Conservation (phyloP, 139 green algal species). For the Diplosphaera chodatii region DNA sequence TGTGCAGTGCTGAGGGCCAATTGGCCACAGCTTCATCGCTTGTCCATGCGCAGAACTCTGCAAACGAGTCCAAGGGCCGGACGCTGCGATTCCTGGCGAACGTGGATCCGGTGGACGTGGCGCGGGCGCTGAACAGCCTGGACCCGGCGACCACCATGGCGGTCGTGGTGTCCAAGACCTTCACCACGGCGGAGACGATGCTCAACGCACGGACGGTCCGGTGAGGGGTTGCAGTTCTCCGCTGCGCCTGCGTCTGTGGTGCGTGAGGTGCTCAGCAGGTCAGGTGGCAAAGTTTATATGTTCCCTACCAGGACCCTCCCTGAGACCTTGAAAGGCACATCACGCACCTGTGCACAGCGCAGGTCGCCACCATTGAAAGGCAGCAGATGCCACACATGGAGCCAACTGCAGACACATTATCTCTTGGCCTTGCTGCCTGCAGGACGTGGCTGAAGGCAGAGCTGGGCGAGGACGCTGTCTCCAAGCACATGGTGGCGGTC, state of each 20-base stretch:
- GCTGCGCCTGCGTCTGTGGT: too few relatives aligned
- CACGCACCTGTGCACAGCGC: too few relatives aligned
- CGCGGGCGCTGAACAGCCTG: conserved; percentile 73
- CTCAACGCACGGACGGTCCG: conserved; percentile 94
- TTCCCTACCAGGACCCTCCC: too few relatives aligned
- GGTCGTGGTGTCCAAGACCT: conserved; percentile 98
- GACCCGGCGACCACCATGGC: conserved; percentile 88
- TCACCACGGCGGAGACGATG: conserved; percentile 99
- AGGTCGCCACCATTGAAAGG: too few relatives aligned
- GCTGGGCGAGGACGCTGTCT: conserved; percentile 72
- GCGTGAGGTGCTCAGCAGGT: too few relatives aligned
- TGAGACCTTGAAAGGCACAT: too few relatives aligned
- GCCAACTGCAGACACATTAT: too few relatives aligned
- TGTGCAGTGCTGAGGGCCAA: too few relatives aligned
- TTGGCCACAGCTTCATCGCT: too few relatives aligned
- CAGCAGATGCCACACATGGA: too few relatives aligned
- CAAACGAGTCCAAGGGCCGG: conserved; percentile 50
- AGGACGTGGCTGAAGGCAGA: conserved; percentile 71
- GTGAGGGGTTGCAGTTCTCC: too few relatives aligned
- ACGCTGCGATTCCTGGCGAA: conserved; percentile 95
- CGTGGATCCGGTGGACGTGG: conserved; percentile 98
- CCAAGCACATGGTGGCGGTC: conserved; percentile 99
- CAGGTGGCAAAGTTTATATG: too few relatives aligned
- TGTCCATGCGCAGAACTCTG: conserved; percentile 6
- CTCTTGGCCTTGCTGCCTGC: background rate